phyloP scores from a whole-genome alignment of 495 filamentous ascomycete genomes.

The Xylaria longipes region DNA sequence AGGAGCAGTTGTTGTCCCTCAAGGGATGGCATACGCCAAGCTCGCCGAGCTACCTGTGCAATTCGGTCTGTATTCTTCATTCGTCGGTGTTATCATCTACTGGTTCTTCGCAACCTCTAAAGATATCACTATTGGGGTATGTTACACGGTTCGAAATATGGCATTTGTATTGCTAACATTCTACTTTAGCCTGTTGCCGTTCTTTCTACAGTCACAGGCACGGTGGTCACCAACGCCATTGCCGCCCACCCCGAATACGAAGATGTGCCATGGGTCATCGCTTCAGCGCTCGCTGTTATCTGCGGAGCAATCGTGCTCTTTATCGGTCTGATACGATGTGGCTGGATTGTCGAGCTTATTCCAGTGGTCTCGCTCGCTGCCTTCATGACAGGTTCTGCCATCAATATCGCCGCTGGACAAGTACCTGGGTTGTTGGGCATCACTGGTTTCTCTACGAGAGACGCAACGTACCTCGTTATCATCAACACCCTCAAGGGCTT shows the following conservation, averaged over 20 bases:
- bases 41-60: constrained; percentile 78
- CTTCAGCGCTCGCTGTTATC: constrained; percentile 81
- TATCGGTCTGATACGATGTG: constrained; percentile 79
- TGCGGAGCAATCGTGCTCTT: constrained; percentile 81
- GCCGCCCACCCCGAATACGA: constrained; percentile 60
- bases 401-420: constrained; percentile 92
- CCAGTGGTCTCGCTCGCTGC: constrained; percentile 89
- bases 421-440: constrained; percentile 86
- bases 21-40: constrained; percentile 96
- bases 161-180: constrained; percentile 74
- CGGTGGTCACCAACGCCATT: constrained; percentile 69
- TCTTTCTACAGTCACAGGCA: constrained; percentile 87
- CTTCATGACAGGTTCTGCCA: constrained; percentile 97
- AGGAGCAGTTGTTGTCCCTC: constrained; percentile 92
- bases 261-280: constrained; percentile 61
- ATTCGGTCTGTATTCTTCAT: constrained; percentile 94
- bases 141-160: constrained; percentile 39
- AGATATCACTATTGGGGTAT: constrained; percentile 97
- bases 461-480: constrained; percentile 80
- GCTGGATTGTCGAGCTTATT: constrained; percentile 97
- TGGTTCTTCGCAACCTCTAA: constrained; percentile 99
- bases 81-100: constrained; percentile 95
- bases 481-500: constrained; percentile 88
- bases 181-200: constrained; percentile 91
- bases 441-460: constrained; percentile 74